A percentile compares a stretch with the other conserved stretches of the same genome.
phyloP scores from a whole-genome alignment of 768 basidiomycete genomes.

The Sarcodon sp. region DNA sequence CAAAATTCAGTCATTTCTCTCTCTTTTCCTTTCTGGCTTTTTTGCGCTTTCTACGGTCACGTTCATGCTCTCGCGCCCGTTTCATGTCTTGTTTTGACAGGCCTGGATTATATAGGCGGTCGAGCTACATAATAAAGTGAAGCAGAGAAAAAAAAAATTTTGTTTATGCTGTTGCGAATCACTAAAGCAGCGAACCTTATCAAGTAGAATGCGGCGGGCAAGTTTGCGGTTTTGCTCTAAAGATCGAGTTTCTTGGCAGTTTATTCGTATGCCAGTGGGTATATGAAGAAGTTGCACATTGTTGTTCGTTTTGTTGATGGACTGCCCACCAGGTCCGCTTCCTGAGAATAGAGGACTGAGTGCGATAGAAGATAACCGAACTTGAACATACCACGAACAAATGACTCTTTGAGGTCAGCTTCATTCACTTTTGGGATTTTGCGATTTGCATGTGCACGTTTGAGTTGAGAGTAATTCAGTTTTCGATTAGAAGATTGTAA shows the following conservation, averaged over 20 bases:
- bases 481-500: conserved; percentile 11
- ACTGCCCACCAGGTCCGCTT: conserved; percentile 92
- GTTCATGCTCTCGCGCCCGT: conserved; percentile 62
- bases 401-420: conserved; percentile 75
- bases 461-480: conserved; percentile 56
- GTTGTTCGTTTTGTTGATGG: conserved; percentile 89
- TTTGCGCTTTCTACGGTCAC: conserved; percentile 63
- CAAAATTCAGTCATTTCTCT: conserved; percentile 6
- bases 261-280: conserved; percentile 77
- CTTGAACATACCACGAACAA: conserved; percentile 55
- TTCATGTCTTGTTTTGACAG: conserved; percentile 57
- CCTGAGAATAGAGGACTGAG: conserved; percentile 30
- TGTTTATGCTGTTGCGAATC: not conserved
- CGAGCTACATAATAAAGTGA: conserved; percentile 33
- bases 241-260: conserved; percentile 84
- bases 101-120: conserved; percentile 62
- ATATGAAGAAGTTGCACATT: conserved; percentile 85
- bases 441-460: conserved; percentile 54
- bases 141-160: not conserved
- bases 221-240: conserved; percentile 65
- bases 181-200: conserved; percentile 37
- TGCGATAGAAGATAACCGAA: conserved; percentile 2
- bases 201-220: conserved; percentile 59
- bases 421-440: conserved; percentile 57
- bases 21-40: conserved; percentile 63